Evolutionary conservation across 108 stramenopile genomes (phyloP), one percentile per base, ranked within the genome.

Genomic region (Schizochytrium sp.): DNA sequence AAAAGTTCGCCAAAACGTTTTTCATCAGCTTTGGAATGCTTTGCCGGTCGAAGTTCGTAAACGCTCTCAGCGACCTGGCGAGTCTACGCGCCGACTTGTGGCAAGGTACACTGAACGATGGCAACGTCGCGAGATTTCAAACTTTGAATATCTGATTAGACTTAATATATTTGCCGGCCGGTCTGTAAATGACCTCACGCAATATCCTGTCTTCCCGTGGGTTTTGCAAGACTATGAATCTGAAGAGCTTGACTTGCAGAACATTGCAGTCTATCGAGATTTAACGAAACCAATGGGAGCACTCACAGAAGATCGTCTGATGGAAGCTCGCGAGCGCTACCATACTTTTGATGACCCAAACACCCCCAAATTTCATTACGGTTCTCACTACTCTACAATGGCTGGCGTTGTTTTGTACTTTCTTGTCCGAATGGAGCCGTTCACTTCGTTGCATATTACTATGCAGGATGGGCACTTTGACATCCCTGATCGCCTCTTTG

Each of bases 141-240:
- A 93, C 87, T 90, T 93, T 57, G 91, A 94, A 49, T 94, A 94
- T 90, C 87, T 94, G 47, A 55, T 88, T 10, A 72, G 89, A 57
- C 92, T 94, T 0, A 94, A 94, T 60, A 91, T 72, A 44, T 55
- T 92, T 40, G 92, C 93, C 15, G 93, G 87, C 0, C 61, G 94
- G 13, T 88, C 89, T 17, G 56, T 87, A 12, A 92, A 93, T 58
- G 94, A 94, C 88, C 76, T 94, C 40, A 94, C 92, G 17, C 92
- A 91, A 88, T 98, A 98, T 89, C 98, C 98, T 1, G 98, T 99
- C 2, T 97, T 98, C 64, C 98, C 98, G 15, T 99, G 98, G 98
- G 93, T 98, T 49, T 87, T 99, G n/a, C 88, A 92, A 38, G 98
- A 98, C 89, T 98, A 96, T 91, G 87, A 90, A 15, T 94, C 93